Base-by-base conservation (phyloP, 2,329 filamentous ascomycete species). In the Pezicula neosporulosa region DNA sequence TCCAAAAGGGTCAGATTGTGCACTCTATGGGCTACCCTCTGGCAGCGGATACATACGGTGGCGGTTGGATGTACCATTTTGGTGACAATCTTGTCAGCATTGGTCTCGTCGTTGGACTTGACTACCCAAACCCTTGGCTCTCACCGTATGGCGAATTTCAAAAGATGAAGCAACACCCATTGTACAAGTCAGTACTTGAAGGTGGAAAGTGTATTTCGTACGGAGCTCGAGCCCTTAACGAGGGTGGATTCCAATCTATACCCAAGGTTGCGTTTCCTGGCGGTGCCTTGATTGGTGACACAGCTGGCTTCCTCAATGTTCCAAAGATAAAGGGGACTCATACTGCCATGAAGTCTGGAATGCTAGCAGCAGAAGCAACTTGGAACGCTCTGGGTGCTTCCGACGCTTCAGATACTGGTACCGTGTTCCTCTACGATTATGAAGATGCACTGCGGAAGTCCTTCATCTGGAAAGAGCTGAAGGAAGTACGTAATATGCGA, bases 21-120 rank as follows among this genome's bases (percentile, higher is more conserved):
- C 94, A 99, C 74, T 89, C 90, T 4, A 83, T 99, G 85, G 94
- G 94, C 18, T 97, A 96, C 65, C 94, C 94, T 18, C 73, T 99
- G 42, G 83, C 90, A 15, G 83, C 79, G 61, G 87, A 97, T 66
- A 94, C 92, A 8, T 99, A 99, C 67, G 94, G 94, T 60, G 94
- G 94, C 59, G 91, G 89, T n/a, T 99, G 91, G 86, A 92, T 99
- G 89, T 99, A 99, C 67, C 94, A 99, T 71, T 99, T 97, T 70
- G 94, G 92, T 36, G 93, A 99, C 63, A 99, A 97, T 71, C 81
- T 97, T 63, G 93, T 99, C 54, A 91, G 86, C 60, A 78, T 99
- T 50, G 94, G 94, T 21, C 77, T 97, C 16, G 94, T 99, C 10
- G 89, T 95, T 36, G 92, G 92, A 21, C 80, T 99, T 49, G 94